These are phyloP conservation scores for Aspergillus nomiae DNA, from an alignment of 2,329 filamentous ascomycete species.

Conservation along the genomic window DNA sequence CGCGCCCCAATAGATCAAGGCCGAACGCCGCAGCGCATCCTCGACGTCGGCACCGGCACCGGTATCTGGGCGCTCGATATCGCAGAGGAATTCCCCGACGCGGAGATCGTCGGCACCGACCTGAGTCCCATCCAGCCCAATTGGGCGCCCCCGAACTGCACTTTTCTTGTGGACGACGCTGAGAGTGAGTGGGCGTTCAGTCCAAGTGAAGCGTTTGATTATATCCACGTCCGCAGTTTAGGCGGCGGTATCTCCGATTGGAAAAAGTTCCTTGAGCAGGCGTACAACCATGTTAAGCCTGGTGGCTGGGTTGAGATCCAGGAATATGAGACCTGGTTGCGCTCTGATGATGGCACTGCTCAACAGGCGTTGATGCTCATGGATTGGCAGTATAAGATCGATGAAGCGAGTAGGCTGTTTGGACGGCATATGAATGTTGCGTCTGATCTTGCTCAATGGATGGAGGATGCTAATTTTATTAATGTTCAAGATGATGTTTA, in stretches of 20 bases:
- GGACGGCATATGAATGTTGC: constrained; percentile 41
- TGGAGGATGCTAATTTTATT: constrained; percentile 34
- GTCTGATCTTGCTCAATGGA: constrained; percentile 26
- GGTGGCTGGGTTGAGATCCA: constrained; percentile 42
- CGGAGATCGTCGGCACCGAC: constrained; percentile 40
- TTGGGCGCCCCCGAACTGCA: constrained; percentile 52
- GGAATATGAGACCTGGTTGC: constrained; percentile 31
- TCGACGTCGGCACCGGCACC: constrained; percentile 38
- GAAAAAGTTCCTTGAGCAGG: constrained; percentile 32
- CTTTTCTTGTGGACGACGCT: constrained; percentile 51
- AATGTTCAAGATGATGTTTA: constrained; percentile 38
- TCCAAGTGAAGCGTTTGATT: constrained; percentile 42
- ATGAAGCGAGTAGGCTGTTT: constrained; percentile 32
- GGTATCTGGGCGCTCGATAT: constrained; percentile 47
- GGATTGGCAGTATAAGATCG: constrained; percentile 34
- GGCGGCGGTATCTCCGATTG: constrained; percentile 42
- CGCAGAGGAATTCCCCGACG: constrained; percentile 39
- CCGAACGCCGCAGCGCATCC: constrained; percentile 24
- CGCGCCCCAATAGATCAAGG: constrained; percentile 38
- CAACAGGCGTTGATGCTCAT: constrained; percentile 24
- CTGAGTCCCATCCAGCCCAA: constrained; percentile 39
- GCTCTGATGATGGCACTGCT: constrained; percentile 37
- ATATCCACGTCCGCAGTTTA: constrained; percentile 41
- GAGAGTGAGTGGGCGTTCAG: constrained; percentile 44
- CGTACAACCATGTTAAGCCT: constrained; percentile 34